Base-by-base conservation (phyloP, 2,329 filamentous ascomycete species). In the Cladorrhinum sp. region DNA sequence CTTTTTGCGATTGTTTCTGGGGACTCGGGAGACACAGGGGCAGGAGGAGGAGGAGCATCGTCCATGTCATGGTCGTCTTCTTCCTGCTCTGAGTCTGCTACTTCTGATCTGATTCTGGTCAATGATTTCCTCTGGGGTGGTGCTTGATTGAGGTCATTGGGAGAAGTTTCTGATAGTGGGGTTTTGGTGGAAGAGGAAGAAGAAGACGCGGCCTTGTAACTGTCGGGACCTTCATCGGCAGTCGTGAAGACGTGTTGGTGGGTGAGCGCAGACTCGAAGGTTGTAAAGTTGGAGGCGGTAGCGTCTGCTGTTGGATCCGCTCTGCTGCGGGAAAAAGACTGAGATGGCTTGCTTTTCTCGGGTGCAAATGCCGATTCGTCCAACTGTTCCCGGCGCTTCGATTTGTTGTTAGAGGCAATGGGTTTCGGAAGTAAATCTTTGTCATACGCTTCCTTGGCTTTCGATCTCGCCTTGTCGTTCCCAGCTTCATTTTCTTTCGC, bases 11-110 rank as follows among this genome's bases (percentile, higher is more conserved):
- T 18, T 24, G 23, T n/a, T n/a, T 58, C 50, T 9, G 23, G 36
- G 2, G 65, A 63, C 6, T 56, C 53, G 16, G 53, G 53, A 3
- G 25, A n/a, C n/a, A n/a, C 13, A 29, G 53, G 24, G 22, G 12
- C 7, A n/a, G 45, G 53, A 8, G 52, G 27, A 12, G 61, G 12
- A 1, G 60, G 55, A 13, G 58, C 18, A 45, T 68, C 64, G 57
- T 65, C 61, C 23, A 64, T 23, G 51, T 66, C 66, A 38, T 57
- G 68, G 51, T 66, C 66, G 32, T 57, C 69, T 16, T 70, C 69
- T 1, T 65, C 69, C 16, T 72, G 75, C 53, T 79, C 77, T 2
- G 80, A 82, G 64, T 77, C 77, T n/a, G 73, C 75, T 12, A 79
- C 68, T 59, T 78, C 76, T 62, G 74, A 76, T 1, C 70, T 66